Percentiles rank a stretch among this genome's conserved stretches.
phyloP scores from a whole-genome alignment of 2,329 filamentous ascomycete genomes.

The Apiospora koreana region DNA sequence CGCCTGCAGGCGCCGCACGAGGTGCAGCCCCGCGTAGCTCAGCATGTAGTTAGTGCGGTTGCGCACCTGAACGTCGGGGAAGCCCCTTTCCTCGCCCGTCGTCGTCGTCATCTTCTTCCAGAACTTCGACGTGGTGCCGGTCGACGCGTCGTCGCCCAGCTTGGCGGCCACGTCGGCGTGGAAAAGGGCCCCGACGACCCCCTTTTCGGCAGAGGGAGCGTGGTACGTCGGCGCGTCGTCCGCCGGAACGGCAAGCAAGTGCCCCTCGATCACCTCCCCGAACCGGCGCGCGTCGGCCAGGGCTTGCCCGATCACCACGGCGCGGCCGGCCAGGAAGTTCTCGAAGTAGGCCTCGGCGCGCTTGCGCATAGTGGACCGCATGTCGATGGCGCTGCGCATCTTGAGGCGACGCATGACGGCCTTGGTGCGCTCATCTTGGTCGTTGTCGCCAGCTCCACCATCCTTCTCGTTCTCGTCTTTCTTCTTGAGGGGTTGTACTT shows the following conservation, averaged over 20 bases:
- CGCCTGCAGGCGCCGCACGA: background rate
- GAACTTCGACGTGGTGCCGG: background rate
- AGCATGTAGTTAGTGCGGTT: constrained; percentile 9
- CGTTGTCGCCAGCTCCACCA: background rate
- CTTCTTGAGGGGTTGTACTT: background rate
- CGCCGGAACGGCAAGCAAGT: background rate
- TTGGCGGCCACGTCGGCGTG: background rate
- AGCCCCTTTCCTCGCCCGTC: too few species aligned
- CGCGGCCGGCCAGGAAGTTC: constrained; percentile 11
- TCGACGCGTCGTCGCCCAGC: background rate
- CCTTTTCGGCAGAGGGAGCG: too few species aligned
- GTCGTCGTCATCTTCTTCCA: background rate
- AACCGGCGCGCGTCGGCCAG: background rate
- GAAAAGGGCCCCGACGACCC: background rate
- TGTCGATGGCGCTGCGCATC: constrained; percentile 11
- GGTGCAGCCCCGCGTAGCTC: background rate
- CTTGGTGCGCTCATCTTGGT: background rate
- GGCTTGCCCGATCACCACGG: background rate
- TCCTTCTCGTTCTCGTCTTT: background rate
- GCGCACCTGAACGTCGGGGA: background rate
- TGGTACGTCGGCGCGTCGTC: too few species aligned
- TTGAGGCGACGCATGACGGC: background rate
- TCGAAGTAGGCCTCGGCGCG: constrained; percentile 15
- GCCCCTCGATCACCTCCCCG: background rate
- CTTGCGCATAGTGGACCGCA: constrained; percentile 13